A percentile compares a stretch with the other conserved stretches of the same genome.
phyloP scores from a whole-genome alignment of 257 asterid genomes.

The Dorcoceras hygrometricum region DNA sequence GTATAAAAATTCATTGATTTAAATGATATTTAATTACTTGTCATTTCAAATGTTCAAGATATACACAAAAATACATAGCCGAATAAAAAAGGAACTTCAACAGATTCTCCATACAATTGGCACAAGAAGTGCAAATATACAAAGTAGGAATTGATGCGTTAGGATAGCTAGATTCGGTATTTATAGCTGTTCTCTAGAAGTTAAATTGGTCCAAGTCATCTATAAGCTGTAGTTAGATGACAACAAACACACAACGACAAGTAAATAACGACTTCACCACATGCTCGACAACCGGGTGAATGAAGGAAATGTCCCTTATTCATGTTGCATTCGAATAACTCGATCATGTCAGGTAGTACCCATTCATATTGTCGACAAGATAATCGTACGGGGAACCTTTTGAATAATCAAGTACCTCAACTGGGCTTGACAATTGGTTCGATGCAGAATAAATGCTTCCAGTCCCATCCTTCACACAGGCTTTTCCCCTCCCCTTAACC shows the following conservation, averaged over 20 bases:
- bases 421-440: conserved; percentile 27
- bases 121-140: conserved; percentile 32
- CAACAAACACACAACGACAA: conserved; percentile 12
- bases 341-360: conserved; percentile 46
- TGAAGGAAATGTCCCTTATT: conserved; percentile 32
- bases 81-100: background rate
- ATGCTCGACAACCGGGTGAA: conserved; percentile 39
- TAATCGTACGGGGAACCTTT: conserved; percentile 42
- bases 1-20: background rate
- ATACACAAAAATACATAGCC: background rate
- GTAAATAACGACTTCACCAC: conserved; percentile 32
- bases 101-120: conserved; percentile 32
- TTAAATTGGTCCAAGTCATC: conserved; percentile 40
- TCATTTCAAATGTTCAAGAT: background rate
- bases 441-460: conserved; percentile 29
- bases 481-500: conserved; percentile 48
- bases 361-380: conserved; percentile 53
- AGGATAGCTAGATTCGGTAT: conserved; percentile 25
- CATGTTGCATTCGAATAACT: conserved; percentile 18
- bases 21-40: background rate
- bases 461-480: conserved; percentile 35
- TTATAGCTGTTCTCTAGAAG: conserved; percentile 25
- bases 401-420: conserved; percentile 45
- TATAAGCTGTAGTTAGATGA: conserved; percentile 34
- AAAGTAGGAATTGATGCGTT: conserved; percentile 20